Conservation (phyloP, 495 filamentous ascomycete species). For the Aspergillus diversus region DNA sequence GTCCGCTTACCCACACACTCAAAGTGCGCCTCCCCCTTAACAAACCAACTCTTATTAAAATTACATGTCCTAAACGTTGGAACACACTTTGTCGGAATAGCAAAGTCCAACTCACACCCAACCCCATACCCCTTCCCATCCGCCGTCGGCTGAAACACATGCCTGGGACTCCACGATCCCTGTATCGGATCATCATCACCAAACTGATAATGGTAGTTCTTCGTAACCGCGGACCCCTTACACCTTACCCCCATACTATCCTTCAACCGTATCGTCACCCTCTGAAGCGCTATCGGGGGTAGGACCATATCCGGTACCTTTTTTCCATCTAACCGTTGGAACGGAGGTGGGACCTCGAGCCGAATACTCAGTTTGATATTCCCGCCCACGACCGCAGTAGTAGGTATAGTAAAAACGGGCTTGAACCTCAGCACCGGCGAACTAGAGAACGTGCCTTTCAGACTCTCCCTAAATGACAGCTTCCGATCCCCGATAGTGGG, state of each 20-base stretch:
- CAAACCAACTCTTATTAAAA: slow-evolving; percentile 4
- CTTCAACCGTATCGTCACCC: not conserved
- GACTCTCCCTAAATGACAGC: not conserved
- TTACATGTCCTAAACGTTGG: slow-evolving; percentile 9
- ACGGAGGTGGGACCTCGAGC: not conserved
- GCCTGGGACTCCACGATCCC: no score
- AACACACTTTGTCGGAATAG: not conserved
- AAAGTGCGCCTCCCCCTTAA: slow-evolving; percentile 2
- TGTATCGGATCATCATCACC: not conserved
- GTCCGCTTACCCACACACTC: not conserved
- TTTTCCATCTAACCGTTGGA: not conserved
- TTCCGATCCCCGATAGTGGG: not conserved
- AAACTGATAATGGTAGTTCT: not conserved
- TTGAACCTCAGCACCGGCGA: not conserved
- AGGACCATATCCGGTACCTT: not conserved
- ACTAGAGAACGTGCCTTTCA: not conserved
- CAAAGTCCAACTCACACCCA: not conserved
- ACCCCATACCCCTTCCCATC: not conserved
- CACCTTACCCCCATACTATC: not conserved
- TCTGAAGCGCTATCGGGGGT: not conserved
- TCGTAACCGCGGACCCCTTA: not conserved
- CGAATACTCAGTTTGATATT: not conserved
- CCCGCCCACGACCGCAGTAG: not conserved
- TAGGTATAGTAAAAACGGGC: not conserved
- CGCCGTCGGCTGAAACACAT: not conserved